Evolutionary conservation across 129 eudicot species (phyloP), one percentile per base, ranked within the genome.

Genomic region (Saussurea involucrata): DNA sequence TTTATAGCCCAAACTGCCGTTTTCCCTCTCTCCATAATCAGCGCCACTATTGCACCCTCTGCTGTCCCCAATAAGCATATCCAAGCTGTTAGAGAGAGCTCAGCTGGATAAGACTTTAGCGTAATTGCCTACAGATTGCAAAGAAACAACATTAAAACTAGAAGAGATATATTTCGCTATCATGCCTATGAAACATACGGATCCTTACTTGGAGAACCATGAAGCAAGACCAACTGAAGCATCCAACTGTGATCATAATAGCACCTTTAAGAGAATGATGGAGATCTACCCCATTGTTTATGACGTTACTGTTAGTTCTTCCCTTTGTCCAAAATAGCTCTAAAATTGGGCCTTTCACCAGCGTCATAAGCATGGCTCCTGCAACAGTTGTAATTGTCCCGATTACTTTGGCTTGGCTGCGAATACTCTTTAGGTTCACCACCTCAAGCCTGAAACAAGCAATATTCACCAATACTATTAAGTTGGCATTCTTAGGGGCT

Each of bases 331-430:
- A 91, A 58, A 90, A 84, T 8, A 91, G 76, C 68, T 87, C 84
- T 5, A 95, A 17, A 15, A 86, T 37, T 0, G 97, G 99, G 60
- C 99, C 99, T 81, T 83, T 87, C n/a, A 89, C 89, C 18, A 92
- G 85, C 10, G 97, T 95, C 99, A 95, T 95, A 80, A 95, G 78
- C 93, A 92, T 94, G 71, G 98, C 98, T 76, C 98, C 98, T 63
- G 86, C 96, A 20, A 91, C 90, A 0, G 98, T 92, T 40, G 88
- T 89, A 18, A 92, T 32, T 21, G 97, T 95, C 20, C 99, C 99
- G 8, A 84, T 75, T 74, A 95, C 79, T 83, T 95, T 95, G 6
- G 99, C 99, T 72, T 91, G 91, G 87, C 99, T 92, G 25, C 87
- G 88, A 44, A 91, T 79, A 74, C 86, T 89, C 79, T 78, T 95